These are phyloP conservation scores for Dalbergia cultrata DNA, from an alignment of 306 rosid genomes.

Conservation along the genomic window DNA sequence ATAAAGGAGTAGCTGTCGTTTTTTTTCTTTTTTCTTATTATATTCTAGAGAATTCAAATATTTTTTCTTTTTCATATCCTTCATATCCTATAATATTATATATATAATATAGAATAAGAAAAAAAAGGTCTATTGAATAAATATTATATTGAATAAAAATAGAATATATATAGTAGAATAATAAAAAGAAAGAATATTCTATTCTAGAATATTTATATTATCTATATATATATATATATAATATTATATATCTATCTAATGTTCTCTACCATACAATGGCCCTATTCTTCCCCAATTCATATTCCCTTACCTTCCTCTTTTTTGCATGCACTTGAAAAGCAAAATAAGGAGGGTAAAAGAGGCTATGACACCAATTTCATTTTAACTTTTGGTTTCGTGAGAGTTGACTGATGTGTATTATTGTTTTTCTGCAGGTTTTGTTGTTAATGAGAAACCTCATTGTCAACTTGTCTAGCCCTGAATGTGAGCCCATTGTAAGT, in stretches of 20 bases:
- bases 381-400: background rate
- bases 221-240: too few relatives aligned
- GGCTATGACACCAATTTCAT: background rate
- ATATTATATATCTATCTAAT: too few relatives aligned
- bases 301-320: background rate
- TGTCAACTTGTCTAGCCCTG: constrained; percentile 76
- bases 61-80: too few relatives aligned
- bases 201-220: too few relatives aligned
- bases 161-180: too few relatives aligned
- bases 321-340: background rate
- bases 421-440: constrained; percentile 67
- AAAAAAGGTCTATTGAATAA: too few relatives aligned
- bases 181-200: too few relatives aligned
- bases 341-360: background rate
- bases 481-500: constrained; percentile 79
- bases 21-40: too few relatives aligned
- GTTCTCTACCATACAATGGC: background rate
- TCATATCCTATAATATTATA: too few relatives aligned
- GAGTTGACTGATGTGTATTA: constrained; percentile 40
- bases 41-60: too few relatives aligned
- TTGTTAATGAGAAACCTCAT: constrained; percentile 87
- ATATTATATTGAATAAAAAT: too few relatives aligned
- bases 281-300: background rate
- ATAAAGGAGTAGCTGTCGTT: background rate
- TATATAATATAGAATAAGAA: too few relatives aligned